phyloP scores from a whole-genome alignment of 2,329 filamentous ascomycete genomes.

The Verticillium klebahnii region DNA sequence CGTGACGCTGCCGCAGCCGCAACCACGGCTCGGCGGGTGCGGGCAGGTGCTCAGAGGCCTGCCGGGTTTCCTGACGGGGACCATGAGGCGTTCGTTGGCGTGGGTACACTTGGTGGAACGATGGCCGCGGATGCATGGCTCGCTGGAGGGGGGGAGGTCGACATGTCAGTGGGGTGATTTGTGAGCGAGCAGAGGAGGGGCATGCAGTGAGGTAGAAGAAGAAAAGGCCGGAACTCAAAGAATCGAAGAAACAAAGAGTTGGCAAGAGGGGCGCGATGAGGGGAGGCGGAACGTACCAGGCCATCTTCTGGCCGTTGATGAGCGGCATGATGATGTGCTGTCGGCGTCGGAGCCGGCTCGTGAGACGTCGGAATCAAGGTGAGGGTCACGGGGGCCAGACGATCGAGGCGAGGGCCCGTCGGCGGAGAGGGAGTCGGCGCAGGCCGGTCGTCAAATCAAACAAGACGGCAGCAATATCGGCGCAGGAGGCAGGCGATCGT shows the following conservation, averaged over 20 bases:
- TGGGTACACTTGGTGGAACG: constrained; percentile 73
- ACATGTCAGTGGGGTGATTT: neutral
- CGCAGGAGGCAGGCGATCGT: neutral
- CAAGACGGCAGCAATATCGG: neutral
- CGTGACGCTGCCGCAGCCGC: constrained; percentile 59
- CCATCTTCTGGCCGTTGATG: constrained; percentile 68
- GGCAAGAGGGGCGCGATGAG: constrained; percentile 7
- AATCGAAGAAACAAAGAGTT: too few relatives aligned
- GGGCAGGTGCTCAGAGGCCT: constrained; percentile 66
- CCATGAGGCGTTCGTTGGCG: constrained; percentile 60
- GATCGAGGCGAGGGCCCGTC: neutral
- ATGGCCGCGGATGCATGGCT: constrained; percentile 71
- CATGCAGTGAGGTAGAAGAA: neutral
- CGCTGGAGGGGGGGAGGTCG: constrained; percentile 36
- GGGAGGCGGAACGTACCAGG: constrained; percentile 52
- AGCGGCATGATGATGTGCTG: constrained; percentile 51
- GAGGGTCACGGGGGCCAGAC: neutral
- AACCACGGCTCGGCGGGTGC: constrained; percentile 57
- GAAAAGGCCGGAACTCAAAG: neutral
- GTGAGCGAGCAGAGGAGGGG: constrained; percentile 2
- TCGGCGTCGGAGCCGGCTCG: neutral
- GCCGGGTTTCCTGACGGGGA: constrained; percentile 68
- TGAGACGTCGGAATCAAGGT: neutral
- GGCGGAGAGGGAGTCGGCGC: neutral
- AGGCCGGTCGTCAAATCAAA: neutral